A percentile compares a stretch with the other conserved stretches of the same genome.
Conservation (phyloP, 2,329 filamentous ascomycete species). For the Phialophora tarda region DNA sequence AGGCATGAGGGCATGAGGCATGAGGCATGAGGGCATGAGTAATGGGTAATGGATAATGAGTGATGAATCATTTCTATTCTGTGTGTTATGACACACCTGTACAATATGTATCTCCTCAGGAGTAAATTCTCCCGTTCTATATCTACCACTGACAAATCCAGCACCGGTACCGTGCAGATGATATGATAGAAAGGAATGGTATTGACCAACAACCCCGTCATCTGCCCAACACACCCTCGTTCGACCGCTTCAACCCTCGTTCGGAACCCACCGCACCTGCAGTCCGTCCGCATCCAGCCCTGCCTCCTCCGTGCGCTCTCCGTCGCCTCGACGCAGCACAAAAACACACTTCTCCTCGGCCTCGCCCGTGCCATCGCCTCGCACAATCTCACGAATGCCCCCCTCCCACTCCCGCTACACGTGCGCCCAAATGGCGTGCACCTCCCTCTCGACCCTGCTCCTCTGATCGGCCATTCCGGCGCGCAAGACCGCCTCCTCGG, state of each 20-base stretch:
- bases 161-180: no score
- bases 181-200: not conserved
- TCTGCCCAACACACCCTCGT: not conserved
- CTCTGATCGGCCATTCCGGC: not conserved
- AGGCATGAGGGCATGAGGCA: not conserved
- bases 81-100: no score
- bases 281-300: not conserved
- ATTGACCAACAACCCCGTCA: not conserved
- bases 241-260: not conserved
- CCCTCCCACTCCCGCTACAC: conserved; percentile 22
- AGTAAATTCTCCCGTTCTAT: no score
- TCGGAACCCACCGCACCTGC: not conserved
- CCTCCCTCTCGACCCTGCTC: conserved; percentile 4
- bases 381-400: conserved; percentile 16
- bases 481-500: not conserved
- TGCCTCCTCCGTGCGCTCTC: not conserved
- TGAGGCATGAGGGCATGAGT: no score
- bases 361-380: conserved; percentile 23
- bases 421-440: conserved; percentile 15
- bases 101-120: no score
- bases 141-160: no score
- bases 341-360: conserved; percentile 24
- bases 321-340: not conserved
- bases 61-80: no score
- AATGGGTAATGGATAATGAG: no score